Evolutionary conservation across 2,329 filamentous ascomycete species (phyloP).

Genomic region (Hawksworthiomyces lignivorus): DNA sequence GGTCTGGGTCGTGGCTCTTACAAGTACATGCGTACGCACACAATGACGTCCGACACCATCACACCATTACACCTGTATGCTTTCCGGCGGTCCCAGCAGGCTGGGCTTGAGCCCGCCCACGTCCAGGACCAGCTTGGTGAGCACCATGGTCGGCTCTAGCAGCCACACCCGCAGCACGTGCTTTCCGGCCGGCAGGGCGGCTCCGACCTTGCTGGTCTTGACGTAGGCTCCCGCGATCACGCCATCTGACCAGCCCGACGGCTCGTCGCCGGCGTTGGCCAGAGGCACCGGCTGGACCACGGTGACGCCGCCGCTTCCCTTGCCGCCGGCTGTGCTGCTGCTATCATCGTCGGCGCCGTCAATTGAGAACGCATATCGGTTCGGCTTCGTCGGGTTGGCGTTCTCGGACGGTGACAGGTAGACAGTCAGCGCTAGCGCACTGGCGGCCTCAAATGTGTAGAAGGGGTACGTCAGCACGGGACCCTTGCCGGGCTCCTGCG

Average conservation of each 20-base stretch:
- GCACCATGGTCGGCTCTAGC: constrained; percentile 24
- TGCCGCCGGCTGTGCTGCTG: too few species aligned
- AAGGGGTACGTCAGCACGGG: constrained; percentile 20
- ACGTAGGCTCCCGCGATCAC: constrained; percentile 22
- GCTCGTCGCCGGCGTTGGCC: constrained; percentile 17
- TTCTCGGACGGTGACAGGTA: constrained; percentile 24
- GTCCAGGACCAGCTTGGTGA: constrained; percentile 25
- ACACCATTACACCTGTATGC: constrained; percentile 8
- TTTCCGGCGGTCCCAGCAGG: constrained; percentile 24
- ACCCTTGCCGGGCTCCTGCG: constrained; percentile 14
- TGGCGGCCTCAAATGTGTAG: constrained; percentile 18
- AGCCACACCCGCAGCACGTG: constrained; percentile 22
- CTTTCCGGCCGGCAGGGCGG: constrained; percentile 15
- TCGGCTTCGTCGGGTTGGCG: constrained; percentile 19
- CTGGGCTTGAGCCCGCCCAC: constrained; percentile 22
- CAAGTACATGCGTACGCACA: too few species aligned
- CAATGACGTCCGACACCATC: too few species aligned
- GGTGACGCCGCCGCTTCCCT: not conserved
- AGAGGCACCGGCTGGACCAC: constrained; percentile 20
- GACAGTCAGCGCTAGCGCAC: constrained; percentile 16
- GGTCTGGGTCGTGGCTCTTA: too few species aligned
- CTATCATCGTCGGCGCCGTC: constrained; percentile 14
- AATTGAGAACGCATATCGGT: constrained; percentile 21
- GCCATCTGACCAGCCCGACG: constrained; percentile 21
- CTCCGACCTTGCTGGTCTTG: constrained; percentile 15